Percentiles rank a stretch among this genome's conserved stretches.
These are phyloP conservation scores for Smallanthus sonchifolius DNA, from an alignment of 129 eudicot genomes.

Conservation along the genomic window DNA sequence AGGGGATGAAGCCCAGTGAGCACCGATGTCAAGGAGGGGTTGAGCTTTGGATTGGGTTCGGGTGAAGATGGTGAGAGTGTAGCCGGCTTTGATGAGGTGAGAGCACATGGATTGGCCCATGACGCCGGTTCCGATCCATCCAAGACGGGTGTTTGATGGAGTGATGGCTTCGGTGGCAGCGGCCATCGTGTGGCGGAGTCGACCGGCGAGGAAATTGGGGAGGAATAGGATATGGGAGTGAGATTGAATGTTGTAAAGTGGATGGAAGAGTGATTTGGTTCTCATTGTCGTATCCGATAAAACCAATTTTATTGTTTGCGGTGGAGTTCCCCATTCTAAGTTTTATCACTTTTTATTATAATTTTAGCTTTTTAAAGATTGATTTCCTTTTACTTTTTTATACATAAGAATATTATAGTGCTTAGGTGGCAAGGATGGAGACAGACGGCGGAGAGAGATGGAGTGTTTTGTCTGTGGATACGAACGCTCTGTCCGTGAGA, in stretches of 20 bases:
- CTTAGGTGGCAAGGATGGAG: no score
- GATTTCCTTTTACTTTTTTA: no score
- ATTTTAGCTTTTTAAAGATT: no score
- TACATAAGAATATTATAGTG: no score
- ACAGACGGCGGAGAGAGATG: no score
- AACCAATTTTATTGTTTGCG: neutral
- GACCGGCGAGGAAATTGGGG: conserved; percentile 18
- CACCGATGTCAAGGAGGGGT: conserved; percentile 63
- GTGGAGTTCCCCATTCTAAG: neutral
- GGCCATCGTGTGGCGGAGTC: conserved; percentile 53
- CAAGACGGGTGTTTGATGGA: conserved; percentile 70
- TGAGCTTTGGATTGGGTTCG: conserved; percentile 93
- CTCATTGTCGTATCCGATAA: neutral
- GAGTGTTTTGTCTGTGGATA: no score
- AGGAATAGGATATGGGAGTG: conserved; percentile 8
- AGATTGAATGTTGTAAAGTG: conserved; percentile 19
- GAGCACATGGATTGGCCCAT: conserved; percentile 96
- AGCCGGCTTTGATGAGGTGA: conserved; percentile 87
- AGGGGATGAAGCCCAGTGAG: conserved; percentile 71
- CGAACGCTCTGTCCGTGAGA: no score
- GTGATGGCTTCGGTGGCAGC: conserved; percentile 29
- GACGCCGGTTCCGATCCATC: conserved; percentile 99
- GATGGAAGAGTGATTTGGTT: conserved; percentile 24
- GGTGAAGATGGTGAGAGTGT: conserved; percentile 82
- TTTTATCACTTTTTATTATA: neutral